Conservation (phyloP, 345 rosid species). For the Sapria himalayana region DNA sequence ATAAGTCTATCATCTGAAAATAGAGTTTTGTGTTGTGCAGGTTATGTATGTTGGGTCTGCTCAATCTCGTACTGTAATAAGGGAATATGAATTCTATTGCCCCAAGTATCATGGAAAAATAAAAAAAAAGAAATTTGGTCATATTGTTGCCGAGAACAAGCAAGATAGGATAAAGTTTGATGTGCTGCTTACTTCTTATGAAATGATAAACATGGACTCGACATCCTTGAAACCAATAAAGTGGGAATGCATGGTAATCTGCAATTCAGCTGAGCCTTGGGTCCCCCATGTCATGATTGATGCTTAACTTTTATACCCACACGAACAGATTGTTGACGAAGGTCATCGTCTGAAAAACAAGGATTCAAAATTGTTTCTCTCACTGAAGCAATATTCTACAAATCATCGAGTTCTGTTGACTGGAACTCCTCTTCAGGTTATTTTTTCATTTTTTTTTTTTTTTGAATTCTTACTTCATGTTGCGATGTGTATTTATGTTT, state of each 20-base stretch:
- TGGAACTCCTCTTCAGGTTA: constrained; percentile 98
- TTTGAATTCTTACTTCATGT: constrained; percentile 1
- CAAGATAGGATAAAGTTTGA: constrained; percentile 95
- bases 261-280: no score
- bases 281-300: constrained; percentile 6
- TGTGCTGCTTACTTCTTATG: constrained; percentile 94
- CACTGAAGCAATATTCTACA: constrained; percentile 78
- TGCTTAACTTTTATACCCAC: constrained; percentile 11
- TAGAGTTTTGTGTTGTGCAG: constrained; percentile 20
- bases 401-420: constrained; percentile 87
- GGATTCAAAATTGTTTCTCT: constrained; percentile 81
- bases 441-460: constrained; percentile 6
- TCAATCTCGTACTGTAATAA: constrained; percentile 72
- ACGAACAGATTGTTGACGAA: constrained; percentile 95
- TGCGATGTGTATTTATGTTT: no score
- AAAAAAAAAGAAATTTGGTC: constrained; percentile 87
- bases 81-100: constrained; percentile 79
- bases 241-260: constrained; percentile 96
- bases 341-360: constrained; percentile 98
- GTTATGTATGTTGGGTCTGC: constrained; percentile 86
- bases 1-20: constrained; percentile 5
- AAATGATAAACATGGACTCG: constrained; percentile 82
- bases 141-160: constrained; percentile 51
- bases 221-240: constrained; percentile 67
- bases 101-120: constrained; percentile 55